phyloP scores from a whole-genome alignment of 371 early-diverging fungal species.

The Dichotomocladium elegans region DNA sequence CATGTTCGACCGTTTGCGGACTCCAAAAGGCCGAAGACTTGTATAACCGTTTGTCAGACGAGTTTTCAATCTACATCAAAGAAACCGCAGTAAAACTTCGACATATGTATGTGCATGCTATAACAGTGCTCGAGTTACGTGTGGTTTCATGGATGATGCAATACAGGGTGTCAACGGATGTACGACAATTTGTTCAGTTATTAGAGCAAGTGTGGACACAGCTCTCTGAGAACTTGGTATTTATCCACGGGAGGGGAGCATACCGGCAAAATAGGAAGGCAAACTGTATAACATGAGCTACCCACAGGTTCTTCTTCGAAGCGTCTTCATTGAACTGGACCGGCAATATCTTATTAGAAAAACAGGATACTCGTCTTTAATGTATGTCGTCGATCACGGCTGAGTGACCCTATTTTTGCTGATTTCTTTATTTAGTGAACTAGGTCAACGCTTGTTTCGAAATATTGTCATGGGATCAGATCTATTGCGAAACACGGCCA shows the following conservation, averaged over 20 bases:
- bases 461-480: slow-evolving; percentile 48
- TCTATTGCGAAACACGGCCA: slow-evolving; percentile 45
- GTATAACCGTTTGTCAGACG: slow-evolving; percentile 55
- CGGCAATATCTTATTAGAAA: slow-evolving; percentile 82
- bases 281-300: no score
- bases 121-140: neutral
- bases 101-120: neutral
- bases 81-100: slow-evolving; percentile 10
- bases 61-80: slow-evolving; percentile 46
- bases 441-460: slow-evolving; percentile 72
- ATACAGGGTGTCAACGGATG: slow-evolving; percentile 46
- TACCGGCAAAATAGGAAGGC: neutral
- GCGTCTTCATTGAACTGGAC: slow-evolving; percentile 89
- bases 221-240: slow-evolving; percentile 55
- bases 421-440: slow-evolving; percentile 37
- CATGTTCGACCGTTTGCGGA: slow-evolving; percentile 78
- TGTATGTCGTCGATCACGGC: slow-evolving; percentile 30
- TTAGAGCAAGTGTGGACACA: no score
- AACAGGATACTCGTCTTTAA: slow-evolving; percentile 62
- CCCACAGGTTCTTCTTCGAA: slow-evolving; percentile 70
- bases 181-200: no score
- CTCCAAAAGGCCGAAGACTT: slow-evolving; percentile 66
- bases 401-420: neutral
- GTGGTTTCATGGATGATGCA: slow-evolving; percentile 8
- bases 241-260: slow-evolving; percentile 46